Conservation (phyloP, 2,329 filamentous ascomycete genomes). For the Pyrenochaeta sp. region DNA sequence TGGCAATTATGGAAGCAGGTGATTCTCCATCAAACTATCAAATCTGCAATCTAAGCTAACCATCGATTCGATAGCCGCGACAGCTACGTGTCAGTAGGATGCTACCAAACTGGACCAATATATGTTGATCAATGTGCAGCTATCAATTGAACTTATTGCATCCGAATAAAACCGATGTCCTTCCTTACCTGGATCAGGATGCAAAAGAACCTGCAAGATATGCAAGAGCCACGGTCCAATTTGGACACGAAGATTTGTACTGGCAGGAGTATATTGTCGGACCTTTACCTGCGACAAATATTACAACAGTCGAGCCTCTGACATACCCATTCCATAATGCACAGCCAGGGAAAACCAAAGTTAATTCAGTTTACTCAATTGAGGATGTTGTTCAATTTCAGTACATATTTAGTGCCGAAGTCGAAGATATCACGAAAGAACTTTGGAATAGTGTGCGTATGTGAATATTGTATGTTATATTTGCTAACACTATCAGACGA, state of each 20-base stretch:
- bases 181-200: slow-evolving; percentile 21
- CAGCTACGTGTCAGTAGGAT: slow-evolving; percentile 19
- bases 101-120: too few relatives aligned
- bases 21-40: too few relatives aligned
- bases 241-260: slow-evolving; percentile 39
- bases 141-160: slow-evolving; percentile 16
- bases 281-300: slow-evolving; percentile 57
- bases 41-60: not conserved
- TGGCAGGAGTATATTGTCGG: slow-evolving; percentile 59
- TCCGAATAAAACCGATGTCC: slow-evolving; percentile 33
- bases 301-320: slow-evolving; percentile 40
- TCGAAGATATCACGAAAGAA: slow-evolving; percentile 28
- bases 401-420: slow-evolving; percentile 15
- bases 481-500: slow-evolving; percentile 11
- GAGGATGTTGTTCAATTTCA: slow-evolving; percentile 15
- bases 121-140: slow-evolving; percentile 8
- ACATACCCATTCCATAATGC: slow-evolving; percentile 31
- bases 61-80: slow-evolving; percentile 6
- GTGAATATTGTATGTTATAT: not conserved
- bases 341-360: slow-evolving; percentile 19
- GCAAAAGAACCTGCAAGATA: slow-evolving; percentile 22
- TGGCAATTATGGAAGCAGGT: too few relatives aligned
- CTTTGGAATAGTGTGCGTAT: slow-evolving; percentile 34
- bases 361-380: slow-evolving; percentile 14
- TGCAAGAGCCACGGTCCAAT: slow-evolving; percentile 30